Conservation (phyloP, 176 grass and related monocot species). For the Saccharum spontaneum region DNA sequence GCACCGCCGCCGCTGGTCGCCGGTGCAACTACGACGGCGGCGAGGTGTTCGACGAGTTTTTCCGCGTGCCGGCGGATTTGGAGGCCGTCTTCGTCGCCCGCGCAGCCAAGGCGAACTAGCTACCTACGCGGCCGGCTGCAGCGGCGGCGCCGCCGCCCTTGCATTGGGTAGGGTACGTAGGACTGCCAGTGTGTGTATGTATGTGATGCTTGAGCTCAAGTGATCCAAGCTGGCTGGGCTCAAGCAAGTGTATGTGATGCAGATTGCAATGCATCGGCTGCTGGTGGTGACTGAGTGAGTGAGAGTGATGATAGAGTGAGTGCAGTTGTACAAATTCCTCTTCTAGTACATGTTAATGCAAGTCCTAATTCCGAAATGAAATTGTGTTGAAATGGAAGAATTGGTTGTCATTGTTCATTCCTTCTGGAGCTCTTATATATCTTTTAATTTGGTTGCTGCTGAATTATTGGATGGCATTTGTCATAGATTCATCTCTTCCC, state of each 20-base stretch:
- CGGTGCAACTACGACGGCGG: constrained; percentile 44
- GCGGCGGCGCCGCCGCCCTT: no score
- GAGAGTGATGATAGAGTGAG: not conserved
- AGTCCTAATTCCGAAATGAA: not conserved
- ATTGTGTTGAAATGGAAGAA: not conserved
- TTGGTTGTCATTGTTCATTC: not conserved
- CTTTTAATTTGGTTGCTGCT: not conserved
- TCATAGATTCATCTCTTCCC: not conserved
- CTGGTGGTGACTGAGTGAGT: not conserved
- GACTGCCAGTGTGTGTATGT: not conserved
- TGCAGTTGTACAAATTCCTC: constrained; percentile 39
- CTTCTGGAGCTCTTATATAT: not conserved
- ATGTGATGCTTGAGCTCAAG: constrained; percentile 6
- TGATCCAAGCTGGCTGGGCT: not conserved
- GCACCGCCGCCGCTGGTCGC: not conserved
- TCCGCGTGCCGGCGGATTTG: constrained; percentile 50
- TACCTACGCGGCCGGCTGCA: not conserved
- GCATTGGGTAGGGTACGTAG: not conserved
- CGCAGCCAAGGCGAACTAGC: constrained; percentile 38
- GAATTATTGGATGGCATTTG: not conserved
- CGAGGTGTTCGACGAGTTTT: constrained; percentile 50
- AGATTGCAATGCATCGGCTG: not conserved
- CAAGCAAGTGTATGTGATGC: not conserved
- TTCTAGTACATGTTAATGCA: constrained; percentile 23
- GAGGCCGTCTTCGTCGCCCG: constrained; percentile 40